A percentile compares a stretch with the other conserved stretches of the same genome.
Evolutionary conservation across 495 filamentous ascomycete species (phyloP).

Genomic region (Rostrohypoxylon terebratum): DNA sequence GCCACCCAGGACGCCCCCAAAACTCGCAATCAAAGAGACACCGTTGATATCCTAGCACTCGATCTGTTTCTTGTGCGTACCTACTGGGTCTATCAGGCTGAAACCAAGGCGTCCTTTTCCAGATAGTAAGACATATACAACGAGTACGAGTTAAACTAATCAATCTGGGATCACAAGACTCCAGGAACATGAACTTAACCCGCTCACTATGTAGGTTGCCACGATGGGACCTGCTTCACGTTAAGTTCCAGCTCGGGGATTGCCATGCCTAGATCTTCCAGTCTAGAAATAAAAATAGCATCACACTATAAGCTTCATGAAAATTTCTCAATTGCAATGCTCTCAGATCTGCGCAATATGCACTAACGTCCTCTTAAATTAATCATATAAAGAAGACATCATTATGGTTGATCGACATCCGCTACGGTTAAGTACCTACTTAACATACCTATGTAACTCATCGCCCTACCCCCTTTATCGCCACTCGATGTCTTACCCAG

Average conservation of each 20-base stretch:
- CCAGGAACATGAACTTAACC: neutral
- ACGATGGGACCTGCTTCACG: neutral
- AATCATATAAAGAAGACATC: neutral
- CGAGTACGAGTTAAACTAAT: neutral
- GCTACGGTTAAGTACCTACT: neutral
- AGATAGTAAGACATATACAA: neutral
- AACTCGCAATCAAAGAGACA: neutral
- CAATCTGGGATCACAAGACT: neutral
- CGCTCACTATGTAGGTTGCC: neutral
- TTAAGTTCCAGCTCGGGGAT: neutral
- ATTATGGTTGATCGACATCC: neutral
- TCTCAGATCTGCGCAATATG: neutral
- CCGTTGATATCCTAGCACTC: neutral
- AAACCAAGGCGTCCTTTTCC: neutral
- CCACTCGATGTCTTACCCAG: neutral
- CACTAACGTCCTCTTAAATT: neutral
- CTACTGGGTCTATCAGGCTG: neutral
- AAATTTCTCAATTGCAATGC: neutral
- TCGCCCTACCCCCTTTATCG: no score
- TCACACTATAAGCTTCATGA: neutral
- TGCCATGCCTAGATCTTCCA: neutral
- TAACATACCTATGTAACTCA: no score
- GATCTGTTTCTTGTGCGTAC: neutral
- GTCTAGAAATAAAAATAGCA: neutral
- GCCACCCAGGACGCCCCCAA: neutral